Evolutionary conservation across 2,329 filamentous ascomycete species (phyloP), one percentile per base, ranked within the genome.

Genomic region (Talaromyces albobiverticillius): DNA sequence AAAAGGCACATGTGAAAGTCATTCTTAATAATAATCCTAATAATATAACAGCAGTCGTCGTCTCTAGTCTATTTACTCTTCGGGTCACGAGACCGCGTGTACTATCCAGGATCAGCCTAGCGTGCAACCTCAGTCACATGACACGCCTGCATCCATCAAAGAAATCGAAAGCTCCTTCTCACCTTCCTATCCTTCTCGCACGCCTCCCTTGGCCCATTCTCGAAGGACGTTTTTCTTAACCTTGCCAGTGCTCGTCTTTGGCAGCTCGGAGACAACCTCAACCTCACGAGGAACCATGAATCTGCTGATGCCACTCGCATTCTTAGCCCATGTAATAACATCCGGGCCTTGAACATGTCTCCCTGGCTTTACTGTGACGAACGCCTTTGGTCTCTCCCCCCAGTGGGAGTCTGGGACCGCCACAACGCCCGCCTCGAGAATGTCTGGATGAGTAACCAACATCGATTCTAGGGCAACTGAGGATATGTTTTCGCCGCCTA

Each of bases 241-340:
- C 80, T 99, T 99, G 3, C 94, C 94, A 0, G 94, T 99, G 71
- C 89, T 94, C 25, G 94, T 99, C 82, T 99, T 99, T 9, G 94
- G 94, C 60, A 99, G 77, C 71, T 96, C 92, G 5, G 76, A 61
- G n/a, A 99, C 83, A 41, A 97, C 77, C 70, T 95, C 89, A 1
- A 87, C 82, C 70, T 87, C 84, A 48, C 79, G 76, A 11, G 83
- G 84, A 42, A 87, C 86, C 94, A 97, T 97, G 68, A 96, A 99
- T 60, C 85, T 85, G 73, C 88, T 92, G 62, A 99, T 96, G 25
- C 79, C 79, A 67, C 87, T 89, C 63, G 89, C 82, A 60, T 87
- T 78, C 70, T 87, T 92, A 3, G 92, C 90, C 94, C 94, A 99
- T 46, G 82, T 73, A 55, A 97, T 91, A 23, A 99, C 77, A 8